Conservation (phyloP, 306 rosid genomes). For the Comarum palustre region DNA sequence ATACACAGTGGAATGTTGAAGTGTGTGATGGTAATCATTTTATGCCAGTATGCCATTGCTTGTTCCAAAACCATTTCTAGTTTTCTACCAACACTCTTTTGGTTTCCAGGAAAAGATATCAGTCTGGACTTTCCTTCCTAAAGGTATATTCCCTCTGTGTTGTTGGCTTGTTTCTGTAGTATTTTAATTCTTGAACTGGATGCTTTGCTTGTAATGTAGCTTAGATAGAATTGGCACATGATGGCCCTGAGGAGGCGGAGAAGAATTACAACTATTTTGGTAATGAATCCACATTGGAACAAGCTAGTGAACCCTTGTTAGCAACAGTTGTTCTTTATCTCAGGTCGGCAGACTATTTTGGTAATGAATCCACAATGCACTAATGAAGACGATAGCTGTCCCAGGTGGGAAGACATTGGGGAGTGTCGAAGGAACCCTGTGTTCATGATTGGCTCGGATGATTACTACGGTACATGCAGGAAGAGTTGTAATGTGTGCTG, state of each 20-base stretch:
- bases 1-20: background rate
- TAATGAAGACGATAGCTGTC: constrained; percentile 60
- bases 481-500: constrained; percentile 75
- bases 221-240: constrained; percentile 6
- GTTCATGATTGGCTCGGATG: constrained; percentile 84
- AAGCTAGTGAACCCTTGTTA: constrained; percentile 48
- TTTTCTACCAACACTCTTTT: constrained; percentile 15
- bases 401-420: constrained; percentile 69
- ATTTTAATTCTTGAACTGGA: background rate
- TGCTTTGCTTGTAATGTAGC: constrained; percentile 6
- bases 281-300: constrained; percentile 41
- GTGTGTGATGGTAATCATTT: background rate
- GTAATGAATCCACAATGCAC: too few relatives aligned
- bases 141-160: constrained; percentile 50
- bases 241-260: constrained; percentile 32
- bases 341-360: too few relatives aligned
- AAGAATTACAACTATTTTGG: constrained; percentile 37
- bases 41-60: background rate
- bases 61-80: background rate
- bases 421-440: constrained; percentile 77
- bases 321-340: constrained; percentile 75
- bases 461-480: constrained; percentile 90
- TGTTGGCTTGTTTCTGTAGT: background rate
- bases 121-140: constrained; percentile 82
- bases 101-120: constrained; percentile 67